phyloP scores from a whole-genome alignment of 225 moss, liverwort and hornwort genomes.

The Lunularia cruciata region DNA sequence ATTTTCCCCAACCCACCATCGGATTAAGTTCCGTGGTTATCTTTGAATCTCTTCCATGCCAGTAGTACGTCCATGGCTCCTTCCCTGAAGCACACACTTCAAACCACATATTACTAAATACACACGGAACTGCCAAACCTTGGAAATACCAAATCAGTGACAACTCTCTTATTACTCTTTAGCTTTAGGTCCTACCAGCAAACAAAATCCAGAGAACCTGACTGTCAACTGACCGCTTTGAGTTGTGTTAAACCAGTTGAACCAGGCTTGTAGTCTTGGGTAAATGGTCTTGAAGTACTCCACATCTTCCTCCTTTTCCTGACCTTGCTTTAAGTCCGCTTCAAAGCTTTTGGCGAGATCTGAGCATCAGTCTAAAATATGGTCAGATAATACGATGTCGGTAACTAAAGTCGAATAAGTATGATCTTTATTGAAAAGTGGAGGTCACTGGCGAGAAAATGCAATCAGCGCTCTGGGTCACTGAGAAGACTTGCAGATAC shows the following conservation, averaged over 20 bases:
- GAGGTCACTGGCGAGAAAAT: no score
- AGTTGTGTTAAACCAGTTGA: slow-evolving; percentile 98
- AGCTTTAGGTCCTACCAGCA: background rate
- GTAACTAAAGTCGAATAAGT: no score
- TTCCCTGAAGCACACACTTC: no score
- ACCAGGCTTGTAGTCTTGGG: slow-evolving; percentile 93
- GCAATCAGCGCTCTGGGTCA: no score
- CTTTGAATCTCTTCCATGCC: slow-evolving; percentile 83
- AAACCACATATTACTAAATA: background rate
- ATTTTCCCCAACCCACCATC: no score
- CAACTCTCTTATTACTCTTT: background rate
- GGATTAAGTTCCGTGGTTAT: slow-evolving; percentile 79
- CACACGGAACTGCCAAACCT: background rate
- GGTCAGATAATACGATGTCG: no score
- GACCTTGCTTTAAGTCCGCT: slow-evolving; percentile 58
- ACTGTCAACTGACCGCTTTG: slow-evolving; percentile 61
- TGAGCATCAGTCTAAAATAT: slow-evolving; percentile 20
- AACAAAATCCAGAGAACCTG: background rate
- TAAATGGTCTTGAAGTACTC: slow-evolving; percentile 76
- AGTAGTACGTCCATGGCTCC: slow-evolving; percentile 81
- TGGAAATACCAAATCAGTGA: no score
- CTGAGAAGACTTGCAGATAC: no score
- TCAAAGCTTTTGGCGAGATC: slow-evolving; percentile 64
- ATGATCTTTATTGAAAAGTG: no score
- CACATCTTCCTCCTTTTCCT: slow-evolving; percentile 62